phyloP scores from a whole-genome alignment of 2,329 filamentous ascomycete genomes.

The Tothia fuscella region DNA sequence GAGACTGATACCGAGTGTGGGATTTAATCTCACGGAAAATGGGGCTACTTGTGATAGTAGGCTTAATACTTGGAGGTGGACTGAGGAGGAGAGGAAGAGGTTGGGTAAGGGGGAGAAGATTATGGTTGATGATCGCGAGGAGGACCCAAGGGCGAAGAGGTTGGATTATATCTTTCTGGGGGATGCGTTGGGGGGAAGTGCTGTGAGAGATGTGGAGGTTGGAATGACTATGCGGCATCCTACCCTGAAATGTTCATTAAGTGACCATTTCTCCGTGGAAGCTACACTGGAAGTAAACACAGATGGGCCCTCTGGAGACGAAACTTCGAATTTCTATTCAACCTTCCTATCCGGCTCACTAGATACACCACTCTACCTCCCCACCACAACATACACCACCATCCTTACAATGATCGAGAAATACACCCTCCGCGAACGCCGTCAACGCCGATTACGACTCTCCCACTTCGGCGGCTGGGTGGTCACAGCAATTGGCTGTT shows the following conservation, averaged over 20 bases:
- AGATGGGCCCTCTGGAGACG: not conserved
- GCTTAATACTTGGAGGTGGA: slow-evolving; percentile 92
- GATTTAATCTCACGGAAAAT: slow-evolving; percentile 67
- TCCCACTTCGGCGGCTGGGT: slow-evolving; percentile 62
- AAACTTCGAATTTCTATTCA: not conserved
- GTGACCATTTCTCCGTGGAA: slow-evolving; percentile 89
- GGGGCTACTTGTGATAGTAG: slow-evolving; percentile 78
- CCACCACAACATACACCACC: slow-evolving; percentile 50
- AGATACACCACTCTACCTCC: slow-evolving; percentile 16
- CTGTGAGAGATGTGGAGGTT: slow-evolving; percentile 57
- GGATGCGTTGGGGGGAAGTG: slow-evolving; percentile 46
- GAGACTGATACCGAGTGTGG: slow-evolving; percentile 58
- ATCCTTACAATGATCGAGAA: slow-evolving; percentile 58
- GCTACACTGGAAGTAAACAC: slow-evolving; percentile 48
- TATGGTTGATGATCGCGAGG: slow-evolving; percentile 49
- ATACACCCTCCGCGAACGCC: slow-evolving; percentile 59
- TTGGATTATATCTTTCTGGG: slow-evolving; percentile 90
- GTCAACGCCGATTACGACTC: slow-evolving; percentile 60
- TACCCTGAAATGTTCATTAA: slow-evolving; percentile 69
- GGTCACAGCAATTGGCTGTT: slow-evolving; percentile 56
- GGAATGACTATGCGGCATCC: slow-evolving; percentile 76
- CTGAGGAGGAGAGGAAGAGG: slow-evolving; percentile 54
- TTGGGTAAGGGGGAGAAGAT: slow-evolving; percentile 54
- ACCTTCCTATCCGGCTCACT: slow-evolving; percentile 10
- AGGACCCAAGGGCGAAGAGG: slow-evolving; percentile 68